These are phyloP conservation scores for Erucastrum elatum DNA, from an alignment of 345 rosid species.

Conservation along the genomic window DNA sequence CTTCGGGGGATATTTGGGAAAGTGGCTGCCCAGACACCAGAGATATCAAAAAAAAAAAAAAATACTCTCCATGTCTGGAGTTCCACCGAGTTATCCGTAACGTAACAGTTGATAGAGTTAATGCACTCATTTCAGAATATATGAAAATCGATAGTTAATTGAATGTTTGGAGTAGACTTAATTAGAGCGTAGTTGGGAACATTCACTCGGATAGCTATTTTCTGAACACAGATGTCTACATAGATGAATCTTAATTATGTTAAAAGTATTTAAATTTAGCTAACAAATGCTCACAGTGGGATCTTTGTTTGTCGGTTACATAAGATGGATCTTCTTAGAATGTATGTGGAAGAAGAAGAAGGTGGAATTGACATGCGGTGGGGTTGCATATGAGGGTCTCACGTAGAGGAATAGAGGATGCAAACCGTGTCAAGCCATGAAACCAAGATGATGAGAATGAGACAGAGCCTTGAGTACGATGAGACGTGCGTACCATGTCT, in stretches of 20 bases:
- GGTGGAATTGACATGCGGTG: not conserved
- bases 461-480: not conserved
- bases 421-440: not conserved
- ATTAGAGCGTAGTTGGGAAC: not conserved
- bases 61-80: conserved; percentile 8
- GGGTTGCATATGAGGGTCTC: not conserved
- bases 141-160: not conserved
- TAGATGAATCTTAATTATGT: not conserved
- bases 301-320: not conserved
- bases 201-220: not conserved
- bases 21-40: no score
- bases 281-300: not conserved
- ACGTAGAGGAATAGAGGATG: not conserved
- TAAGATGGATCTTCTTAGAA: not conserved
- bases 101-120: not conserved
- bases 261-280: not conserved
- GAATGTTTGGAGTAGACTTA: not conserved
- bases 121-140: not conserved
- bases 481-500: not conserved
- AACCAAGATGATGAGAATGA: not conserved
- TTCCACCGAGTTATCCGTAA: not conserved
- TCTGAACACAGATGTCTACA: not conserved
- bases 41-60: not conserved
- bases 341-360: not conserved
- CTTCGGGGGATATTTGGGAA: no score